Base-by-base conservation (phyloP, 345 rosid species). In the Corchorus olitorius region DNA sequence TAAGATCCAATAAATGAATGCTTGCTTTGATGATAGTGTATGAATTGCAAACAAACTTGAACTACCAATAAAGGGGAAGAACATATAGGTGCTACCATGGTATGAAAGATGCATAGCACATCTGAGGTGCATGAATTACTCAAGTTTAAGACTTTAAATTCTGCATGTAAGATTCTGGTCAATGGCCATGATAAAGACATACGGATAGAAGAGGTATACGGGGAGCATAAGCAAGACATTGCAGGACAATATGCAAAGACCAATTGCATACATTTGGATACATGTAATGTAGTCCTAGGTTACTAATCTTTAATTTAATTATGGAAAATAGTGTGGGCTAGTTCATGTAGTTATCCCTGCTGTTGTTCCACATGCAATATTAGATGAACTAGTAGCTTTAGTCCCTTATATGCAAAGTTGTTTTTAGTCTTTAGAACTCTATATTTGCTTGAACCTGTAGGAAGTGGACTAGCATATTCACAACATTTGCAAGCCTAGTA, bases 161-260 rank as follows among this genome's bases (percentile, higher is more conserved):
- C 39, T 68, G 56, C 55, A 20, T 48, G 39, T 68, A 68, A 27
- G 55, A 67, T 41, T 68, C 43, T 68, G 58, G 72, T 68, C 10
- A 68, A 48, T 49, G 13, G 41, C 33, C 39, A 11, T 60, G 2
- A 60, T 13, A 13, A 13, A 61, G 35, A 27, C 37, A 11, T 33
- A 2, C 1, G 6, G 65, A 61, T 61, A 61, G 16, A 27, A 27
- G 41, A 61, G n/a, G 43, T 13, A 34, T 2, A 41, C n/a, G 34
- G 65, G 43, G n/a, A 61, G 43, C 17, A 34, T 61, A 33, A 34
- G 65, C 6, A 8, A 61, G 65, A 61, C 13, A 61, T 61, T 61
- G 14, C n/a, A 14, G 4, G 65, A 12, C 3, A 27, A 60, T 27
- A 60, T 60, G 39, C 55, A 14, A 14, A 52, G n/a, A 60, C 41